These are phyloP conservation scores for Aspergillus phoenicis DNA, from an alignment of 2,329 filamentous ascomycete genomes.

Conservation along the genomic window DNA sequence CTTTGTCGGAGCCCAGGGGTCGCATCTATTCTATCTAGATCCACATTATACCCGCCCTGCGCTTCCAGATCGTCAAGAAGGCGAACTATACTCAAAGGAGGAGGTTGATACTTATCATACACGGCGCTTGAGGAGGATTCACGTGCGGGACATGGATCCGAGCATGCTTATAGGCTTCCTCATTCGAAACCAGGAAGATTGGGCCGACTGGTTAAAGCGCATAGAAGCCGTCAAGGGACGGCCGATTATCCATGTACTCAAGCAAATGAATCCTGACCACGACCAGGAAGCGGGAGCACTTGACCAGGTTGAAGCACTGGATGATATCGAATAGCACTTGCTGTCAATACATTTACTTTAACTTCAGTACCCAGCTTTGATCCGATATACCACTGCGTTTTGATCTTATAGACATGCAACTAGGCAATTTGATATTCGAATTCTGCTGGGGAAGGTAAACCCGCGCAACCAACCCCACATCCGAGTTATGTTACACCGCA, in stretches of 20 bases:
- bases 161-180: conserved; percentile 97
- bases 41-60: conserved; percentile 83
- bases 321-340: conserved; percentile 54
- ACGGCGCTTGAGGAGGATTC: conserved; percentile 75
- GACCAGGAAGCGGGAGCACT: conserved; percentile 69
- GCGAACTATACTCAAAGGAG: conserved; percentile 62
- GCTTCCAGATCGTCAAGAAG: conserved; percentile 61
- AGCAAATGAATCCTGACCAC: conserved; percentile 61
- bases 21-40: conserved; percentile 89
- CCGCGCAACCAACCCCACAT: conserved; percentile 39
- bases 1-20: conserved; percentile 72
- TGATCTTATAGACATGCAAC: conserved; percentile 14
- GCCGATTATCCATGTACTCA: conserved; percentile 79
- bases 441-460: conserved; percentile 35
- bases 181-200: conserved; percentile 79
- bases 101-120: conserved; percentile 88
- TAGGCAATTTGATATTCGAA: conserved; percentile 33
- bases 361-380: too few relatives aligned
- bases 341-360: too few relatives aligned
- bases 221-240: conserved; percentile 78
- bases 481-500: conserved; percentile 51
- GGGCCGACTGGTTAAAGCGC: conserved; percentile 77
- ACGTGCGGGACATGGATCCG: conserved; percentile 92
- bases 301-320: conserved; percentile 86
- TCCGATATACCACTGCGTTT: too few relatives aligned